Conservation (phyloP, 768 basidiomycete genomes). For the Daedaleopsis nitida region DNA sequence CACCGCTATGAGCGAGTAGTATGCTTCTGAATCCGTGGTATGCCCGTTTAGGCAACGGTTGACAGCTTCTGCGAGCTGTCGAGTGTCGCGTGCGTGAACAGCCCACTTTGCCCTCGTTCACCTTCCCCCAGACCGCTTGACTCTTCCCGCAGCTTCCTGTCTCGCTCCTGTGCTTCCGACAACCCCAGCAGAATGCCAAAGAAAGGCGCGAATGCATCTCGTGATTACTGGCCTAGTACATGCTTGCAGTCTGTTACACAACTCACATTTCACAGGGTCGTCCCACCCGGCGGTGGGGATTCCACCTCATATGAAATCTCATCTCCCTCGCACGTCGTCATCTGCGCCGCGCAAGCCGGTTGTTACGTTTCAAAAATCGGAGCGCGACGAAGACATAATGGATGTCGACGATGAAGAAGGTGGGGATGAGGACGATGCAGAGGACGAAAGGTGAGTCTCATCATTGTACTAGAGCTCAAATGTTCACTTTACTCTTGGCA, state of each 20-base stretch:
- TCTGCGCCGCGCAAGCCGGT: background rate
- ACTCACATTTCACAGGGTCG: no score
- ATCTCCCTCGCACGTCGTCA: background rate
- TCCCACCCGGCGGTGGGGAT: background rate
- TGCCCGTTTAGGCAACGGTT: slow-evolving; percentile 11
- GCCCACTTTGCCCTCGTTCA: background rate
- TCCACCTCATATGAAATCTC: background rate
- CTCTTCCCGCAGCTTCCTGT: no score
- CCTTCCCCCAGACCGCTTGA: background rate
- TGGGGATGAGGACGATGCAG: slow-evolving; percentile 13
- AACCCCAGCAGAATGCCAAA: background rate
- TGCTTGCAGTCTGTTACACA: background rate
- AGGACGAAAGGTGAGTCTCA: slow-evolving; percentile 18
- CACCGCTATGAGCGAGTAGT: no score
- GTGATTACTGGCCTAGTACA: background rate
- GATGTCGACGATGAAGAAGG: slow-evolving; percentile 4
- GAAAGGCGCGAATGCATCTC: background rate
- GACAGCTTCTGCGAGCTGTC: slow-evolving; percentile 1
- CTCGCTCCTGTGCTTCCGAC: background rate
- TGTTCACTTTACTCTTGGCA: background rate
- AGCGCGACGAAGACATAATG: background rate
- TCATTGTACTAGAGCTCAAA: background rate
- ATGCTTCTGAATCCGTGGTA: background rate
- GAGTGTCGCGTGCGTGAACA: background rate
- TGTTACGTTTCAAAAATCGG: background rate